Percentiles rank a stretch among this genome's conserved stretches.
phyloP scores from a whole-genome alignment of 1,284 basidiomycete genomes.

The Moesziomyces antarcticus region DNA sequence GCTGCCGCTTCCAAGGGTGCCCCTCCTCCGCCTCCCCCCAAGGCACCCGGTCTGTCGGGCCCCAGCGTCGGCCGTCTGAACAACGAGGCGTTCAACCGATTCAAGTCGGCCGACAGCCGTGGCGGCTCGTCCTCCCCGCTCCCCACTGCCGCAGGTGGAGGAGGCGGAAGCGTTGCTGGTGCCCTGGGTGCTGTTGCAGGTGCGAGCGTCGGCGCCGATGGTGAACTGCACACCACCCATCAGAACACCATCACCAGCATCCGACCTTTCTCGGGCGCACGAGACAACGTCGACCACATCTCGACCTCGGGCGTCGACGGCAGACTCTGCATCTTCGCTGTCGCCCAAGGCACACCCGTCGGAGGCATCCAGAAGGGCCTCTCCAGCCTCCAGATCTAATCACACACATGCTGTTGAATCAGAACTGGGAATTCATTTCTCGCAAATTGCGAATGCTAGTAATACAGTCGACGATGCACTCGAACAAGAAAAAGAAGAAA shows the following conservation, averaged over 20 bases:
- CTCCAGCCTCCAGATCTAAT: conserved; percentile 49
- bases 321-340: conserved; percentile 90
- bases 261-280: conserved; percentile 68
- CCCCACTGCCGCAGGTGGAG: conserved; percentile 15
- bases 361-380: conserved; percentile 56
- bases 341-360: conserved; percentile 68
- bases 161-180: conserved; percentile 72
- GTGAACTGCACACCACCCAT: conserved; percentile 78
- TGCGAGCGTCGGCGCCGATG: conserved; percentile 77
- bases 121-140: conserved; percentile 72
- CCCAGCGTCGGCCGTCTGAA: conserved; percentile 81
- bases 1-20: conserved; percentile 60
- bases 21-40: conserved; percentile 64
- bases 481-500: background rate
- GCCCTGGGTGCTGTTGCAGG: conserved; percentile 72
- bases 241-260: conserved; percentile 95
- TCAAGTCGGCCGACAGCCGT: conserved; percentile 89
- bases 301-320: conserved; percentile 97
- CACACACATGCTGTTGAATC: background rate
- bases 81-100: conserved; percentile 93
- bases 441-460: conserved; percentile 2
- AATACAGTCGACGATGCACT: conserved; percentile 13
- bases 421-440: no score
- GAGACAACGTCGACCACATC: conserved; percentile 75
- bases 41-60: conserved; percentile 45